A percentile compares a stretch with the other conserved stretches of the same genome.
These are phyloP conservation scores for Viridothelium virens DNA, from an alignment of 495 filamentous ascomycete species.

Conservation along the genomic window DNA sequence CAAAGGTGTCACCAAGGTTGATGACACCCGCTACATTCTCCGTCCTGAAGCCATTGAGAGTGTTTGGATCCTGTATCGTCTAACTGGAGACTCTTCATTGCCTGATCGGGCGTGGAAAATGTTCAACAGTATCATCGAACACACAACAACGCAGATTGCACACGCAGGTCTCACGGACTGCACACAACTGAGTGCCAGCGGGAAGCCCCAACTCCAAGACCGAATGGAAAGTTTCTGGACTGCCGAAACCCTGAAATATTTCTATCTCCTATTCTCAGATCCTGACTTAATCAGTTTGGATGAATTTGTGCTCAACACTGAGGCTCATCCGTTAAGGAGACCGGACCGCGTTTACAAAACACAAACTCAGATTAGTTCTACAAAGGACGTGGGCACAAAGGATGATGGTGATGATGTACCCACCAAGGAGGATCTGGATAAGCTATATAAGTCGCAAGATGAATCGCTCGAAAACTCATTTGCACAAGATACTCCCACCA, in stretches of 20 bases:
- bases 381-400: background rate
- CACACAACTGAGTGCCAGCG: conserved; percentile 8
- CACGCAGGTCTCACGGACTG: conserved; percentile 34
- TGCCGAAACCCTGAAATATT: conserved; percentile 62
- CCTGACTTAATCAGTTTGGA: conserved; percentile 61
- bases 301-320: conserved; percentile 67
- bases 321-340: conserved; percentile 64
- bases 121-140: conserved; percentile 64
- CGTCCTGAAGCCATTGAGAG: conserved; percentile 89
- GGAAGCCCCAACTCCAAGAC: conserved; percentile 28
- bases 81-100: conserved; percentile 73
- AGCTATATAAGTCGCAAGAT: background rate
- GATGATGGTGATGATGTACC: background rate
- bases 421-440: conserved; percentile 1
- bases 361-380: background rate
- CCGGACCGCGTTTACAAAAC: conserved; percentile 25
- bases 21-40: conserved; percentile 61
- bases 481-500: background rate
- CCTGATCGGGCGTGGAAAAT: conserved; percentile 88
- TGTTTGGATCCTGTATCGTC: conserved; percentile 90
- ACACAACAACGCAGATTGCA: conserved; percentile 71
- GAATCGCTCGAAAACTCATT: background rate
- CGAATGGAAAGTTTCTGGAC: conserved; percentile 40
- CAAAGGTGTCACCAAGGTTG: conserved; percentile 56
- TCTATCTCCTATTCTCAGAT: conserved; percentile 78